Evolutionary conservation across 2,329 filamentous ascomycete species (phyloP), one percentile per base, ranked within the genome.

Genomic region (Falciphora oryzae): DNA sequence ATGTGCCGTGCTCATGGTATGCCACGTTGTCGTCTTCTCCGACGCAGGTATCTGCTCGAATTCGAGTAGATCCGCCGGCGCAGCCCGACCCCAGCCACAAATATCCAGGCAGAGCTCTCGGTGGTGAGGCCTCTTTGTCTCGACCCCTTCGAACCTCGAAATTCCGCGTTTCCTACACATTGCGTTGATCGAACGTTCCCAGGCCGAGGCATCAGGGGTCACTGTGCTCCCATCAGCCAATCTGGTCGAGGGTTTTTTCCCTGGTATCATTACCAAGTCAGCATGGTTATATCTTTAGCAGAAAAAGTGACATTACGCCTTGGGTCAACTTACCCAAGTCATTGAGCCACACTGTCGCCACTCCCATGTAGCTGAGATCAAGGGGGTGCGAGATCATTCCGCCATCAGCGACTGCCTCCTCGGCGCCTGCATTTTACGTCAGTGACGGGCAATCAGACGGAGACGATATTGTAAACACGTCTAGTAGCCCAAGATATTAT

Each of bases 1-100:
- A 67, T 89, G 85, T 0, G 90, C 90, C 28, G 92, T 89, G 14
- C 89, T 88, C 81, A 90, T 91, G 62, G 92, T 93, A 71, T 90
- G 80, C 67, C 79, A 79, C 1, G 81, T 80, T 1, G 82, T 85
- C n/a, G 79, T 80, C 67, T 80, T 80, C 65, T 81, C 81, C 0
- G 79, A 76, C 32, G 74, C 75, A 11, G 78, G 77, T 35, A 75
- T 72, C 75, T 81, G 79, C 22, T 76, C 71, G 28, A 79, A 80
- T 58, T 80, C 76, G 16, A 76, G 75, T 57, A 81, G 78, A 59
- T 81, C 70, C 4, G 74, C 64, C 69, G 80, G 76, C 69, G 81
- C 71, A 65, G 84, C 79, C 75, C 87, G 81, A 28, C 89, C 86
- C 86, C 89, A 92, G 61, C 86, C 83, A 71, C 89, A 93, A 27